Base-by-base conservation (phyloP, 2,329 filamentous ascomycete species). In the Microdochium trichocladiopsis region DNA sequence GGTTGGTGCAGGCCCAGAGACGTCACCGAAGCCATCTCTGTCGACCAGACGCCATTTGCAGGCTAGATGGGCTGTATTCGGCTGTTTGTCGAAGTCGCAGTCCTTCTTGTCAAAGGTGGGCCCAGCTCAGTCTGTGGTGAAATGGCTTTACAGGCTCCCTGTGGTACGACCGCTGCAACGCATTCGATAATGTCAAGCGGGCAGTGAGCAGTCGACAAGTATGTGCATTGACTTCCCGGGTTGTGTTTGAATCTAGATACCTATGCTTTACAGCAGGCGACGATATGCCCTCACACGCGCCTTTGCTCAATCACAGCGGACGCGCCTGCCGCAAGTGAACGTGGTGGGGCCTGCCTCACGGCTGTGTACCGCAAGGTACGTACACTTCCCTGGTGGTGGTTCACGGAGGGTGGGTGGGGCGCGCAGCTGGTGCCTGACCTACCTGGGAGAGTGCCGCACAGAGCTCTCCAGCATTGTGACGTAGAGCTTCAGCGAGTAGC, bases 1-100 rank as follows among this genome's bases (percentile, higher is more conserved):
- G 95, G 92, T 72, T 88, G 85, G 75, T 97, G 93, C 65, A 96
- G 78, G 69, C 94, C 94, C 63, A 96, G 81, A 58, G 93, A 96
- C 69, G 84, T 88, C 72, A 96, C 83, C 66, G 88, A 85, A 61
- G 93, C 93, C 95, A 99, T 99, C 60, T 50, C 48, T 14, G 50
- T 37, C 25, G 50, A 16, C 16, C 25, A 18, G 2, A 36, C 55
- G 60, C 60, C 61, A 63, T 62, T 41, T n/a, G 25, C 47, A 16
- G 49, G 24, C 23, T 18, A 21, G 47, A 3, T n/a, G 16, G 48
- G 16, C 33, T 18, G 28, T 47, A n/a, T 25, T 23, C 25, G 24
- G 14, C 16, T 11, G 11, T 23, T 4, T n/a, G 47, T 23, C 25
- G 24, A 21, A n/a, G 31, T 3, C 24, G 25, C 5, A 22, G 14